Evolutionary conservation across 2,329 filamentous ascomycete species (phyloP), one percentile per base, ranked within the genome.

Genomic region (Diplodia corticola): DNA sequence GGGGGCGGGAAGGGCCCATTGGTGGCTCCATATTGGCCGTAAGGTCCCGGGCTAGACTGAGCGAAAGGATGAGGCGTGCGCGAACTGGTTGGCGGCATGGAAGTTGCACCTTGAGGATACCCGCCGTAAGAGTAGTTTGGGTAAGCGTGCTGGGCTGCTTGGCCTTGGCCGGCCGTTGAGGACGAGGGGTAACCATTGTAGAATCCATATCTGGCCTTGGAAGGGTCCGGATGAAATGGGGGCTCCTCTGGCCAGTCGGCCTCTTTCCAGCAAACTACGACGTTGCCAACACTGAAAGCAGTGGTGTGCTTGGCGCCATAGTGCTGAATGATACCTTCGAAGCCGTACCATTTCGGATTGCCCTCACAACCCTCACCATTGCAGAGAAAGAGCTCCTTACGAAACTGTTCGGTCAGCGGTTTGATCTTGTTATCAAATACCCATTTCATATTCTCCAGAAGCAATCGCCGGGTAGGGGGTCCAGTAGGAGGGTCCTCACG

Each of bases 371-470:
- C 85, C 71, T 76, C 80, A 13, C 77, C 78, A 53, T 87, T 88
- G 79, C 91, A 95, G 66, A 91, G 83, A 75, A 95, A 95, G 10
- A 93, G 79, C 65, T 93, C 90, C 72, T 88, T 90, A 70, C 87
- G 83, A 70, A 84, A 83, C 53, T 81, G 78, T 68, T 92, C 89
- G 2, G 89, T 91, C 64, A 87, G 78, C 26, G 87, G 86, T 72
- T 88, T 91, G 73, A 95, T 83, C 75, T 92, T 93, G 70, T 86
- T 86, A 72, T 93, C 91, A 74, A 91, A 93, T 33, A 93, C 81
- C 87, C 89, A 94, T 76, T 91, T 93, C 91, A 95, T 93, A 73
- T 93, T 92, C 73, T 94, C 91, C 70, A 95, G 79, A 1, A 89
- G 90, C 63, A 94, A 80, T 73, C 84, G 88, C 74, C 86, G 83